These are phyloP conservation scores for Cryptococcus wingfieldii DNA, from an alignment of 1,284 basidiomycete genomes.

Conservation along the genomic window DNA sequence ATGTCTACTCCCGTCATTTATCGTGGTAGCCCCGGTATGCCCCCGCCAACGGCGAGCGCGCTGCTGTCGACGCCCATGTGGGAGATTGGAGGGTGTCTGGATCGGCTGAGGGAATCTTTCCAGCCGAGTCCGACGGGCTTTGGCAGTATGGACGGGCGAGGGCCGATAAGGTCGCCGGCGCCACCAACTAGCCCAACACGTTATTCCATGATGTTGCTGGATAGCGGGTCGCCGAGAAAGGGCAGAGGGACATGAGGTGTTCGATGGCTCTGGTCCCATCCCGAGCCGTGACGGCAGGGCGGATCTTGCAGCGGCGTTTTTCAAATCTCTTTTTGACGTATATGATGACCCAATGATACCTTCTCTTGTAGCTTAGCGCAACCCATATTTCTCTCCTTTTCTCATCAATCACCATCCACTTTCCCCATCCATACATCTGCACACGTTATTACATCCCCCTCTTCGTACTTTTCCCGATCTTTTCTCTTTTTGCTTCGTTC, in stretches of 20 bases:
- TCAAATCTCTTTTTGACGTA: not conserved
- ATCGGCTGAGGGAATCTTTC: constrained; percentile 28
- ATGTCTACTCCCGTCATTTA: constrained; percentile 32
- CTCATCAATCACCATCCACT: not conserved
- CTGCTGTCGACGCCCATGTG: constrained; percentile 40
- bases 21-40: constrained; percentile 24
- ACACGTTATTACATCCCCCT: not conserved
- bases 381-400: not conserved
- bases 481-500: not conserved
- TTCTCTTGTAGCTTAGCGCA: constrained; percentile 1
- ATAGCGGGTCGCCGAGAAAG: constrained; percentile 21
- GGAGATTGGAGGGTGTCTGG: constrained; percentile 39
- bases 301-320: not conserved
- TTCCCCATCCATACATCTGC: no score
- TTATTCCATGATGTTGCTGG: constrained; percentile 26
- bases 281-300: not conserved
- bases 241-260: constrained; percentile 1
- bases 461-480: not conserved
- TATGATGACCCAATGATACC: constrained; percentile 1
- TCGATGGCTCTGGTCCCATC: not conserved
- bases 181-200: constrained; percentile 38
- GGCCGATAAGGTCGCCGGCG: constrained; percentile 22
- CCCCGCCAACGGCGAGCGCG: constrained; percentile 20
- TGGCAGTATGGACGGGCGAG: not conserved
- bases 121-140: constrained; percentile 14